Evolutionary conservation across 2,329 filamentous ascomycete species (phyloP).

Genomic region (Aureobasidium sp.): DNA sequence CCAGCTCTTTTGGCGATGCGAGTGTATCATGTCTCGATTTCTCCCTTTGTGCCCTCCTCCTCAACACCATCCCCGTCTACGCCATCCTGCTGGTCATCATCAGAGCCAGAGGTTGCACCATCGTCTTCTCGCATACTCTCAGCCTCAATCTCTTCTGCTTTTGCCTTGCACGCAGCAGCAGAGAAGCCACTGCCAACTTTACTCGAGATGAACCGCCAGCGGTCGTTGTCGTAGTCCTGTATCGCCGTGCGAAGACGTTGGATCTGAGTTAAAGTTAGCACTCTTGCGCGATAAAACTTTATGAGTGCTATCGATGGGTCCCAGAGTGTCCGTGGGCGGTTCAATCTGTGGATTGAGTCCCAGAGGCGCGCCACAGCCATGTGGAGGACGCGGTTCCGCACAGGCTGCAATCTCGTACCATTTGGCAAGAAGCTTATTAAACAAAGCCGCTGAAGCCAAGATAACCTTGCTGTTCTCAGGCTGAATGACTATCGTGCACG

Average conservation of each 20-base stretch:
- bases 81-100: neutral
- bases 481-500: neutral
- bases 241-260: slow-evolving; percentile 69
- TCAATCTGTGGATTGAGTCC: neutral
- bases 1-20: neutral
- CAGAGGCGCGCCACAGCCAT: neutral
- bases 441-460: neutral
- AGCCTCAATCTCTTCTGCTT: slow-evolving; percentile 55
- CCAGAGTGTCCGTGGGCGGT: neutral
- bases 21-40: neutral
- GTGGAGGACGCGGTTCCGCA: neutral
- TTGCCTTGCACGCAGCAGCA: slow-evolving; percentile 77
- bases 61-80: neutral
- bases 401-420: neutral
- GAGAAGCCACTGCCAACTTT: slow-evolving; percentile 90
- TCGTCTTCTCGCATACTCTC: slow-evolving; percentile 17
- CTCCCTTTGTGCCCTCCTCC: neutral
- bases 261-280: slow-evolving; percentile 47
- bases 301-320: neutral
- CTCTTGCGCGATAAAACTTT: neutral
- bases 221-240: slow-evolving; percentile 82
- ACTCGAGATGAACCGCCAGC: slow-evolving; percentile 84
- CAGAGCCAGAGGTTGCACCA: neutral
- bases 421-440: neutral
- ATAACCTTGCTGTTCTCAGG: neutral